Evolutionary conservation across 2,329 filamentous ascomycete species (phyloP).

Genomic region (Ciborinia camelliae): DNA sequence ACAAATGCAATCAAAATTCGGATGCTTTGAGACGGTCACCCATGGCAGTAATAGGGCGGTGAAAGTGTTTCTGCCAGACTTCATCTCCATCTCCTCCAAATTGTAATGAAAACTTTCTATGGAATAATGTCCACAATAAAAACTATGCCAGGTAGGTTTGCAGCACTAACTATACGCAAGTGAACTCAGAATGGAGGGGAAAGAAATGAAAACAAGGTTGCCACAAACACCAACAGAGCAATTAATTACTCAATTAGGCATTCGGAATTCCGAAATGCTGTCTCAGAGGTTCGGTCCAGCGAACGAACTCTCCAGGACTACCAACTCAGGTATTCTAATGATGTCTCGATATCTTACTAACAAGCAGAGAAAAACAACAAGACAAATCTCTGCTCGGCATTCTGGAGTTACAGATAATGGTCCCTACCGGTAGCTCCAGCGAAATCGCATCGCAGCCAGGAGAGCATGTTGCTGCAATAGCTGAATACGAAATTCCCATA

Average conservation of each 20-base stretch:
- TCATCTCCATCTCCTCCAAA: too few species aligned
- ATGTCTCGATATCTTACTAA: not conserved
- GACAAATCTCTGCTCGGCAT: not conserved
- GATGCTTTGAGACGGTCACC: too few species aligned
- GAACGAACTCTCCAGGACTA: not conserved
- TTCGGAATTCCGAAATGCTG: constrained; percentile 1
- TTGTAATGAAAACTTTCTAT: not conserved
- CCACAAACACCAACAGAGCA: not conserved
- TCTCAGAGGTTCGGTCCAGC: not conserved
- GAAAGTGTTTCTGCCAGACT: too few species aligned
- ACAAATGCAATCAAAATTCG: too few species aligned
- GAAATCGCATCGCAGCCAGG: too few species aligned
- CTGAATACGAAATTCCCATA: too few species aligned
- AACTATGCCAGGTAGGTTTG: not conserved
- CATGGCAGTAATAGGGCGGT: too few species aligned
- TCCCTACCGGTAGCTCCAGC: too few species aligned
- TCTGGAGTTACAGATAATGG: not conserved
- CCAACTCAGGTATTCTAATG: not conserved
- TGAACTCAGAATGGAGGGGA: not conserved
- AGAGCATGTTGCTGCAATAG: too few species aligned
- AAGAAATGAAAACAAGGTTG: not conserved
- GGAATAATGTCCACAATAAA: not conserved
- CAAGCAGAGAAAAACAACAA: not conserved
- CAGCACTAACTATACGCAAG: not conserved
- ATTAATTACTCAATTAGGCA: not conserved